Evolutionary conservation across 192 early-diverging fungal genomes (phyloP).

Genomic region (Backusella luteola): DNA sequence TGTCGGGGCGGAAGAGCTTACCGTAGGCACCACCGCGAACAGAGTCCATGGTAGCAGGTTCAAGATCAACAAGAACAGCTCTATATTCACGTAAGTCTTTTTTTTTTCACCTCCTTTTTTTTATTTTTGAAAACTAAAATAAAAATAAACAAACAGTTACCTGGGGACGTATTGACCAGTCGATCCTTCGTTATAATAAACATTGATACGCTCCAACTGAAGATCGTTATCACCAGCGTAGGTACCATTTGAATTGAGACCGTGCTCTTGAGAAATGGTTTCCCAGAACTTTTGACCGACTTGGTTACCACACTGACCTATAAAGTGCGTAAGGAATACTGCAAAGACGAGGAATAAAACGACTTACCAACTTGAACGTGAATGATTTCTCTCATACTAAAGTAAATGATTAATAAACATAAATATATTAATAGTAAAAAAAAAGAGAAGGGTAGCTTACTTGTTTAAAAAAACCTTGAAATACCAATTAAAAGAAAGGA

Average conservation of each 20-base stretch:
- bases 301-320: slow-evolving; percentile 40
- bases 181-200: slow-evolving; percentile 75
- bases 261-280: slow-evolving; percentile 78
- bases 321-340: not conserved
- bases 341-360: not conserved
- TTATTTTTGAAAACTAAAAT: not conserved
- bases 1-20: slow-evolving; percentile 95
- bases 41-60: slow-evolving; percentile 93
- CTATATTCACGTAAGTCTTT: slow-evolving; percentile 28
- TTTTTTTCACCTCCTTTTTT: not conserved
- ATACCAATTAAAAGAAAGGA: slow-evolving; percentile 6
- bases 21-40: slow-evolving; percentile 80
- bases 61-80: slow-evolving; percentile 93
- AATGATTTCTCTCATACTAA: slow-evolving; percentile 40
- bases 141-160: slow-evolving; percentile 16
- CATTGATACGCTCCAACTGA: slow-evolving; percentile 78
- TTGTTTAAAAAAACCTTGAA: not conserved
- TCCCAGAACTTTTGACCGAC: slow-evolving; percentile 77
- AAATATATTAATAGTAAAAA: not conserved
- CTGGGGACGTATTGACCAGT: slow-evolving; percentile 72
- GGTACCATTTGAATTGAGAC: slow-evolving; percentile 61
- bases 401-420: not conserved
- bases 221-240: slow-evolving; percentile 58
- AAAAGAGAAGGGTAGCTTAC: not conserved
- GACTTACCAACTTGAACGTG: slow-evolving; percentile 39